These are phyloP conservation scores for Calonectria naviculata DNA, from an alignment of 2,329 filamentous ascomycete species.

Conservation along the genomic window DNA sequence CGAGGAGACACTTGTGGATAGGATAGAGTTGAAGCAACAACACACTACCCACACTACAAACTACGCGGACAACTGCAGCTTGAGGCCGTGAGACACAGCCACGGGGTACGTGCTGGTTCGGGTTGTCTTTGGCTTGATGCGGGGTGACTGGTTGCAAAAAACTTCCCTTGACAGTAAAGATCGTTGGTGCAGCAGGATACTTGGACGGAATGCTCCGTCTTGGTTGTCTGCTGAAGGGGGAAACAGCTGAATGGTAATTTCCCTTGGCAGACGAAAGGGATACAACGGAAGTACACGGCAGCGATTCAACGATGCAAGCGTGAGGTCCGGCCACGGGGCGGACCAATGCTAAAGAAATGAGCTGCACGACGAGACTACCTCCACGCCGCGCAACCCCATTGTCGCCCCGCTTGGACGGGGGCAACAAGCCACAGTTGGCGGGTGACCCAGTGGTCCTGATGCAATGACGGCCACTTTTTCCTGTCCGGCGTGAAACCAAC, in stretches of 20 bases:
- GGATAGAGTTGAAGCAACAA: not conserved
- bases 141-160: not conserved
- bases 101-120: not conserved
- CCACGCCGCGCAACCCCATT: slow-evolving; percentile 6
- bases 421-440: slow-evolving; percentile 1
- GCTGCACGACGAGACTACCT: not conserved
- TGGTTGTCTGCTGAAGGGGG: not conserved
- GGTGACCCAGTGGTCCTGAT: not conserved
- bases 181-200: slow-evolving; percentile 2
- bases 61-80: not conserved
- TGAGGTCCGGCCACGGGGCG: not conserved
- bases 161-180: not conserved
- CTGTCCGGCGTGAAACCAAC: not conserved
- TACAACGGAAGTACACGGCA: not conserved
- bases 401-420: slow-evolving; percentile 8
- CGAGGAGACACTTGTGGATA: not conserved
- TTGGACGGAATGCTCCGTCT: slow-evolving; percentile 12
- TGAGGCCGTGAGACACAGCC: slow-evolving; percentile 1
- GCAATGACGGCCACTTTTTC: not conserved
- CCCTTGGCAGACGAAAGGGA: not conserved
- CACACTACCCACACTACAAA: not conserved
- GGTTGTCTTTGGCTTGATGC: not conserved
- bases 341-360: slow-evolving; percentile 13
- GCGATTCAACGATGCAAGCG: slow-evolving; percentile 7
- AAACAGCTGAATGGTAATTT: slow-evolving; percentile 14